Base-by-base conservation (phyloP, 768 basidiomycete genomes). In the Sporobolomyces pararoseus region DNA sequence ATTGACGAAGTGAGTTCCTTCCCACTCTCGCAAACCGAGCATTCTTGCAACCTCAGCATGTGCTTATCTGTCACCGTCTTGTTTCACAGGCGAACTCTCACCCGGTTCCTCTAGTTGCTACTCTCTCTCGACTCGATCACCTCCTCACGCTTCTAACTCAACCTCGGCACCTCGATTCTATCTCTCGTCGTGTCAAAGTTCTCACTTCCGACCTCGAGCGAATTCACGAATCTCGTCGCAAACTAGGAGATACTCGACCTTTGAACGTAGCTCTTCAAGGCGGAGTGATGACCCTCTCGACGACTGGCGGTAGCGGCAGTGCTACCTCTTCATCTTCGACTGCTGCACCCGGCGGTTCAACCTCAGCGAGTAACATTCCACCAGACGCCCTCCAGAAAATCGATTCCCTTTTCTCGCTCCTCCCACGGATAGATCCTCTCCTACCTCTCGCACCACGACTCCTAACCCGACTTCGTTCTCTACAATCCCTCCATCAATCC, bases 141-240 rank as follows among this genome's bases (percentile, higher is more conserved):
- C 92, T 96, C 78, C 82, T 98, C 29, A 85, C 87, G 10, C 83
- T 97, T 21, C 86, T 99, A 53, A 90, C 95, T 0, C 93, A 97
- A 81, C 95, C 96, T 0, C 87, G 94, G 21, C 93, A 98, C 77
- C 87, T 98, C 58, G 96, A 99, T 79, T 89, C 91, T 16, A 89
- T 97, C 71, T 94, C 94, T 2, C 86, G 95, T 7, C 87, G 95
- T 7, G 85, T 98, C 70, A 99, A 98, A 77, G 82, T 97, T 12
- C 85, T 98, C 23, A 83, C 95, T 19, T 88, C 92, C 1, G 96
- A 99, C 79, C 85, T 99, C 59, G 95, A 98, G 58, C 87, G 94
- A 35, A 84, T 86, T 6, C 75, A 77, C 86, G 88, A 39, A 67
- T 73, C 70, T 50, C 78, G 65, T 46, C 79, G 57, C 46, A 80